Evolutionary conservation across 495 filamentous ascomycete genomes (phyloP).

Genomic region (Chaetomium cochliodes): DNA sequence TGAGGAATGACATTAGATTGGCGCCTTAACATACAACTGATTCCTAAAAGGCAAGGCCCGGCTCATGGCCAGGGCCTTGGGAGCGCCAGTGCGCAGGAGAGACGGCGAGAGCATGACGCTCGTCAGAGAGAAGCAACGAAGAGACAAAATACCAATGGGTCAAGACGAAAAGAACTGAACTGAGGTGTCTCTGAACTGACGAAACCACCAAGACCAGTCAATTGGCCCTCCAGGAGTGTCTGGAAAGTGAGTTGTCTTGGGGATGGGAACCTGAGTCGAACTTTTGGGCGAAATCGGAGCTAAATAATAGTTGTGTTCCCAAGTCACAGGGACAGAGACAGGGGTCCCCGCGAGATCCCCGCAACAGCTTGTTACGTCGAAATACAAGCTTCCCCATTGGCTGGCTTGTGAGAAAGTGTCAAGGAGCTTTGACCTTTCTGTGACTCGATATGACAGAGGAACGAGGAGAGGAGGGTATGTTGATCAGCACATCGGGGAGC

Average conservation of each 20-base stretch:
- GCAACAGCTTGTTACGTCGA: conserved; percentile 21
- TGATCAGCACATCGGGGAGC: neutral
- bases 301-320: conserved; percentile 22
- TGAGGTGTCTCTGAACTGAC: neutral
- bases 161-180: neutral
- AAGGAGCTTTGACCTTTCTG: neutral
- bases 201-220: conserved; percentile 17
- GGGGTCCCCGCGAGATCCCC: conserved; percentile 33
- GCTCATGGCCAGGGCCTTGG: conserved; percentile 41
- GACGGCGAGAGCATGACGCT: conserved; percentile 41
- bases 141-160: conserved; percentile 22
- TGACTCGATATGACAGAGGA: neutral
- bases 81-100: conserved; percentile 42
- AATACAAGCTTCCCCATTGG: conserved; percentile 39
- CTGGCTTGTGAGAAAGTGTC: conserved; percentile 22
- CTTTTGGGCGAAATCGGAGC: conserved; percentile 38
- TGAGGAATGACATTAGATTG: neutral
- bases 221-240: conserved; percentile 25
- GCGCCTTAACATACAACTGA: conserved; percentile 38
- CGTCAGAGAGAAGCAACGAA: conserved; percentile 4
- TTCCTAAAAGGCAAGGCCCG: conserved; percentile 38
- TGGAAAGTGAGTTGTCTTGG: conserved; percentile 5
- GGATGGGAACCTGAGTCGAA: conserved; percentile 14
- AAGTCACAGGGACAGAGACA: conserved; percentile 34
- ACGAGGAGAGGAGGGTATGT: neutral